Conservation (phyloP, 768 basidiomycete species). For the Hericium erinaceus region DNA sequence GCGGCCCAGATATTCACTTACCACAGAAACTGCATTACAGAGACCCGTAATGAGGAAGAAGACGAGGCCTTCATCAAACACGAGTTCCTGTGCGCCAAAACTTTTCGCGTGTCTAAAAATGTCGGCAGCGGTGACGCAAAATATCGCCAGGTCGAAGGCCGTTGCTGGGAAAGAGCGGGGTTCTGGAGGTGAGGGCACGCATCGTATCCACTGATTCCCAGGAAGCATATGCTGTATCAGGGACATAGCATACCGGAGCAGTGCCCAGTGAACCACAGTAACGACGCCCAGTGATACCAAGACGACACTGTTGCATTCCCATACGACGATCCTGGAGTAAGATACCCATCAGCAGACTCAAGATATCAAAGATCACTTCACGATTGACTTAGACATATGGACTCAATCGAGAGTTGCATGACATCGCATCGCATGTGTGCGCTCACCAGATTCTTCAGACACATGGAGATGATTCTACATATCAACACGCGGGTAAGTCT, state of each 20-base stretch:
- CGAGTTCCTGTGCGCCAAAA: not conserved
- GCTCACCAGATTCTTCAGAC: not conserved
- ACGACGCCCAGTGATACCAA: too few relatives aligned
- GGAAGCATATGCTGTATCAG: too few relatives aligned
- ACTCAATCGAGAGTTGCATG: not conserved
- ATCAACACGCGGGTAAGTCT: not conserved
- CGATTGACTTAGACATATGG: not conserved
- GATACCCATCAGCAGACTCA: too few relatives aligned
- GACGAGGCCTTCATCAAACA: not conserved
- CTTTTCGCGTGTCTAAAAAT: not conserved
- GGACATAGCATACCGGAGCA: not conserved
- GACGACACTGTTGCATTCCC: too few relatives aligned
- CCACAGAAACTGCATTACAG: not conserved
- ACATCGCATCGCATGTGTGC: not conserved
- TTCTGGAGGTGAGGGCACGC: not conserved
- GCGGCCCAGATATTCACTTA: not conserved
- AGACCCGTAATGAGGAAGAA: not conserved
- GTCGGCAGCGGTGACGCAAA: not conserved
- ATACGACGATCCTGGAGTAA: too few relatives aligned
- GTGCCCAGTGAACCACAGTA: too few relatives aligned
- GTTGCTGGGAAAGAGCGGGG: not conserved
- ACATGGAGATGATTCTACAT: not conserved
- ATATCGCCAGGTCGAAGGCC: not conserved
- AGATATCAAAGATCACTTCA: not conserved
- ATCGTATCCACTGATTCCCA: not conserved